A percentile compares a stretch with the other conserved stretches of the same genome.
Conservation (phyloP, 176 grass and related monocot genomes). For the Rhipidocladum racemiflorum region DNA sequence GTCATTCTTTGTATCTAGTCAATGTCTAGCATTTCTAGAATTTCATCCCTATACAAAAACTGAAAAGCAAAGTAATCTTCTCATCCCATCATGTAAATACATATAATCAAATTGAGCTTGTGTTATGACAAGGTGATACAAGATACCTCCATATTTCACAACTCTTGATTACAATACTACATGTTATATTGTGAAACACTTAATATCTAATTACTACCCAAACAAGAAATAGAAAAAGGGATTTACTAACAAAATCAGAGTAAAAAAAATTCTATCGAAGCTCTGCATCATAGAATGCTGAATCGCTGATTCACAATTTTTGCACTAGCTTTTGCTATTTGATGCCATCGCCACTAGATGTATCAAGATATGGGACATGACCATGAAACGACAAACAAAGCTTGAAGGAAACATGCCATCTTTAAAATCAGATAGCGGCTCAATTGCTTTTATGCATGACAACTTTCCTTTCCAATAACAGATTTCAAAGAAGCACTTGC, state of each 20-base stretch:
- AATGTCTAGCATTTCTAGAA: background rate
- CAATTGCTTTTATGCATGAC: background rate
- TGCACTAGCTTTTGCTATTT: background rate
- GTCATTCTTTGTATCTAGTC: background rate
- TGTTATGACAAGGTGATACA: background rate
- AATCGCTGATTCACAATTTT: background rate
- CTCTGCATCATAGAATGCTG: background rate
- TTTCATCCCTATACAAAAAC: background rate
- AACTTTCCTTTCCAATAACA: background rate
- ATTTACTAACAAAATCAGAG: background rate
- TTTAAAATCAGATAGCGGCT: background rate
- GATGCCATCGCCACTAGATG: background rate
- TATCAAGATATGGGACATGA: background rate
- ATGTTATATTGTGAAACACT: background rate
- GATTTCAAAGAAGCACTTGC: background rate
- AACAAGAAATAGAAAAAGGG: background rate
- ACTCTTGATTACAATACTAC: background rate
- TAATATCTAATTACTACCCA: background rate
- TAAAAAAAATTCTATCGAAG: background rate
- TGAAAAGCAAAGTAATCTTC: background rate
- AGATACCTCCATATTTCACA: background rate
- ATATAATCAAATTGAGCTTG: background rate
- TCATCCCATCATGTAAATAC: background rate
- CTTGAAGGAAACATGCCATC: background rate
- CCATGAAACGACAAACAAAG: background rate